Evolutionary conservation across 768 basidiomycete species (phyloP).

Genomic region (Tricholoma bakamatsutake): DNA sequence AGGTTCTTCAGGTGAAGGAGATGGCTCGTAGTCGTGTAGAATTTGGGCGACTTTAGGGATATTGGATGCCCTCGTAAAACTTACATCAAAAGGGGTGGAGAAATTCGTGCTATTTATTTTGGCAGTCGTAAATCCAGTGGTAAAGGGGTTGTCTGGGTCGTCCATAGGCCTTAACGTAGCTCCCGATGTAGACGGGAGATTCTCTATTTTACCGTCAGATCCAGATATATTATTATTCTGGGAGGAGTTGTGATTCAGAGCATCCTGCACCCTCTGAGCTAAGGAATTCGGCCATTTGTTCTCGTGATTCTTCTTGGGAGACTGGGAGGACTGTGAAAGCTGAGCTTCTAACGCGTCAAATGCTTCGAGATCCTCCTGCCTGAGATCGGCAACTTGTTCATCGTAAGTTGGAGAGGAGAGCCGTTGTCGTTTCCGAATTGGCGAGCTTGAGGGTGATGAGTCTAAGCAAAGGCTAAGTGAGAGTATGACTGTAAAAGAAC

Average conservation of each 20-base stretch:
- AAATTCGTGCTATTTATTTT: constrained; percentile 1
- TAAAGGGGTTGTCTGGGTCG: constrained; percentile 42
- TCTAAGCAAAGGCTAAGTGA: constrained; percentile 5
- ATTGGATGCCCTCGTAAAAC: constrained; percentile 26
- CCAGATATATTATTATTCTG: background rate
- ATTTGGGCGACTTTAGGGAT: constrained; percentile 8
- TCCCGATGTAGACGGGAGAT: background rate
- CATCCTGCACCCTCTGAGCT: constrained; percentile 2
- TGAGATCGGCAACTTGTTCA: constrained; percentile 42
- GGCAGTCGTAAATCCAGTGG: constrained; percentile 4
- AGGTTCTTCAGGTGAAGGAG: constrained; percentile 36
- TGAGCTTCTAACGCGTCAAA: constrained; percentile 46
- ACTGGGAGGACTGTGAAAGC: constrained; percentile 31
- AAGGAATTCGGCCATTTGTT: constrained; percentile 1
- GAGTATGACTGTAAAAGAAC: background rate
- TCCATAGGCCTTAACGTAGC: constrained; percentile 16
- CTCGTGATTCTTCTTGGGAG: constrained; percentile 3
- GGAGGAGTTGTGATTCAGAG: background rate
- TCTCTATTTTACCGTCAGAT: background rate
- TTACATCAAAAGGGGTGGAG: constrained; percentile 9
- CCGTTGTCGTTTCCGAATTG: constrained; percentile 52
- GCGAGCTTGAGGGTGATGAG: constrained; percentile 33
- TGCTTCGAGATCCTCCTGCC: constrained; percentile 48
- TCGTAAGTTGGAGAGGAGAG: constrained; percentile 66
- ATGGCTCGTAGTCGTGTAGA: constrained; percentile 19